Evolutionary conservation across 129 eudicot genomes (phyloP).

Genomic region (Tagetes patula): DNA sequence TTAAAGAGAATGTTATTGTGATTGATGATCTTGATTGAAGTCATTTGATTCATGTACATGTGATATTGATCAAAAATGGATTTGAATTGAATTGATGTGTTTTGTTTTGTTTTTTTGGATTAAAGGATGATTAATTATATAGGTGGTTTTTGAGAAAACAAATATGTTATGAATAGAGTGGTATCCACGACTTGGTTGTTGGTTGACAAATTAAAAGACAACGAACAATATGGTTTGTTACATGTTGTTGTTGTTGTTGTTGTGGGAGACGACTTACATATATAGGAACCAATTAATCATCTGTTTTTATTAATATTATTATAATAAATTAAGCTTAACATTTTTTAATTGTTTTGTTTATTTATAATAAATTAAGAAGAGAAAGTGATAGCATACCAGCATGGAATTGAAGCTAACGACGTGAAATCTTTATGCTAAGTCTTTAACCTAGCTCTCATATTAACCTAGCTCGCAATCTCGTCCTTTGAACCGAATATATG

Average conservation of each 20-base stretch:
- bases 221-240: too few relatives aligned
- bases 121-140: neutral
- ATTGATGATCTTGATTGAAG: too few relatives aligned
- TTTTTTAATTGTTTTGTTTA: neutral
- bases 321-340: neutral
- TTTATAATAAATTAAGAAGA: neutral
- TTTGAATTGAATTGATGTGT: too few relatives aligned
- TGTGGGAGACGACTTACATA: constrained; percentile 39
- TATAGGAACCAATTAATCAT: neutral
- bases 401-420: too few relatives aligned
- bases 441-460: too few relatives aligned
- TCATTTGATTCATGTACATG: too few relatives aligned
- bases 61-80: too few relatives aligned
- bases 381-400: neutral
- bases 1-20: constrained; percentile 26
- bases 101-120: neutral
- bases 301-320: neutral
- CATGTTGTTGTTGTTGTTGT: constrained; percentile 18
- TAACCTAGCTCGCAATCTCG: too few relatives aligned
- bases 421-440: too few relatives aligned
- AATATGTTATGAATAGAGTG: constrained; percentile 34
- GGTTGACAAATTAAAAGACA: constrained; percentile 43
- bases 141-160: neutral
- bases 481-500: too few relatives aligned
- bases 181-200: constrained; percentile 52